Evolutionary conservation across 768 basidiomycete species (phyloP).

Genomic region (Cyclocybe aegerita): DNA sequence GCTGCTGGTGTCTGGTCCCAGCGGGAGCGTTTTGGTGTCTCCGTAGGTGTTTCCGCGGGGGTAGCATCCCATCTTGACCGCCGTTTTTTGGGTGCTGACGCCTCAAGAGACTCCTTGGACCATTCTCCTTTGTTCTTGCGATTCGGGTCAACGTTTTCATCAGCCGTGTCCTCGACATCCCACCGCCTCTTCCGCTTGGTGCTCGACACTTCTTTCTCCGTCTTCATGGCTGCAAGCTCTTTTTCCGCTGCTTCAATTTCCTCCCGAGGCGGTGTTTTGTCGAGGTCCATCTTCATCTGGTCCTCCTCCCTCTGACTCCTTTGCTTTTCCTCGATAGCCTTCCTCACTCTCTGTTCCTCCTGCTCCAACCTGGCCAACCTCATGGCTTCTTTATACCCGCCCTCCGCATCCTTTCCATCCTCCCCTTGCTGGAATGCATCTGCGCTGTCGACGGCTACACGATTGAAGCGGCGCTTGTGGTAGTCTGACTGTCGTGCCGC

Average conservation of each 20-base stretch:
- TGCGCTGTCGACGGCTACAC: conserved; percentile 76
- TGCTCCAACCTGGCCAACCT: conserved; percentile 85
- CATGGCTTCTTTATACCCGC: conserved; percentile 97
- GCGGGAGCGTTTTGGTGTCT: conserved; percentile 86
- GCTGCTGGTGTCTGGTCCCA: conserved; percentile 93
- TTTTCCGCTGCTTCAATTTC: conserved; percentile 73
- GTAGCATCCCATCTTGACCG: conserved; percentile 97
- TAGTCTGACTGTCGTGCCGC: conserved; percentile 93
- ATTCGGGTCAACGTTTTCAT: conserved; percentile 68
- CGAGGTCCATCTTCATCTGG: conserved; percentile 81
- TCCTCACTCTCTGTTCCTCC: conserved; percentile 83
- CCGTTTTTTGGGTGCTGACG: conserved; percentile 82
- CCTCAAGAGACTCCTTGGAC: conserved; percentile 74
- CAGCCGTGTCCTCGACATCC: conserved; percentile 65
- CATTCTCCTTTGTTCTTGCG: conserved; percentile 62
- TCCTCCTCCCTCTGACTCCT: conserved; percentile 71
- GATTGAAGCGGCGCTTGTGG: conserved; percentile 87
- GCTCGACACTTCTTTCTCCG: conserved; percentile 45
- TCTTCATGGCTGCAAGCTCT: conserved; percentile 52
- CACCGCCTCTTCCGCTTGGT: conserved; percentile 78
- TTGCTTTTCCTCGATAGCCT: conserved; percentile 88
- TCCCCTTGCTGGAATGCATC: conserved; percentile 73
- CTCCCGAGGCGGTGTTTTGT: conserved; percentile 86
- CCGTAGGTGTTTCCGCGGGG: conserved; percentile 66
- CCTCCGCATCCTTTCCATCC: conserved; percentile 72